These are phyloP conservation scores for Arthrobotrys musiformis DNA, from an alignment of 2,329 filamentous ascomycete genomes.

Conservation along the genomic window DNA sequence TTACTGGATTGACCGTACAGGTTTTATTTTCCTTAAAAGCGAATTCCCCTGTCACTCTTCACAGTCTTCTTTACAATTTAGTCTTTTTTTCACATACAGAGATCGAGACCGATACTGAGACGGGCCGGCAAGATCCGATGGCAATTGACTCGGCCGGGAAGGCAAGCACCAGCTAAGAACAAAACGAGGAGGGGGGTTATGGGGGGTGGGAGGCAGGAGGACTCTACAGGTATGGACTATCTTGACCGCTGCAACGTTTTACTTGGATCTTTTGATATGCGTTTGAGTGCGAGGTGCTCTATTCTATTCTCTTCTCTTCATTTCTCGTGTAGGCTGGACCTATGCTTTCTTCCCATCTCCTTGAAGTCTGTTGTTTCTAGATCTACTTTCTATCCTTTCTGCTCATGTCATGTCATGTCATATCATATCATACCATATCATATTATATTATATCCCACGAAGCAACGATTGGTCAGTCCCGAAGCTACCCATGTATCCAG, in stretches of 20 bases:
- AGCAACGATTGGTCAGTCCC: background rate
- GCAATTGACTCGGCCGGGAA: background rate
- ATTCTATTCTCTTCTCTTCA: background rate
- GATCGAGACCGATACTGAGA: background rate
- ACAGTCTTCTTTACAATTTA: background rate
- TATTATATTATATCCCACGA: background rate
- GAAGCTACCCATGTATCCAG: background rate
- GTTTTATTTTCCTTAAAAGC: constrained; percentile 1
- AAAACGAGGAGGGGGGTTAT: too few relatives aligned
- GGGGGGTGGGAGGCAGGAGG: too few relatives aligned
- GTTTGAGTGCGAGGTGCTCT: background rate
- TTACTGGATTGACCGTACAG: constrained; percentile 22
- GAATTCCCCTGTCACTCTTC: background rate
- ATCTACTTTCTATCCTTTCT: background rate
- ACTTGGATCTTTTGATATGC: background rate
- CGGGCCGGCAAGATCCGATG: too few relatives aligned
- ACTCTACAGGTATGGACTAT: constrained; percentile 26
- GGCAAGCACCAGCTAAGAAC: too few relatives aligned
- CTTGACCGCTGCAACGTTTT: background rate
- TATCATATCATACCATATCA: background rate
- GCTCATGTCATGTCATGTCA: background rate
- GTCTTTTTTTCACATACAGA: background rate
- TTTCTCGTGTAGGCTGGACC: constrained; percentile 7
- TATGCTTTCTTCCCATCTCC: constrained; percentile 4
- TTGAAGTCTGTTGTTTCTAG: background rate